phyloP scores from a whole-genome alignment of 2,329 filamentous ascomycete species.

The Phaeoacremonium minimum region DNA sequence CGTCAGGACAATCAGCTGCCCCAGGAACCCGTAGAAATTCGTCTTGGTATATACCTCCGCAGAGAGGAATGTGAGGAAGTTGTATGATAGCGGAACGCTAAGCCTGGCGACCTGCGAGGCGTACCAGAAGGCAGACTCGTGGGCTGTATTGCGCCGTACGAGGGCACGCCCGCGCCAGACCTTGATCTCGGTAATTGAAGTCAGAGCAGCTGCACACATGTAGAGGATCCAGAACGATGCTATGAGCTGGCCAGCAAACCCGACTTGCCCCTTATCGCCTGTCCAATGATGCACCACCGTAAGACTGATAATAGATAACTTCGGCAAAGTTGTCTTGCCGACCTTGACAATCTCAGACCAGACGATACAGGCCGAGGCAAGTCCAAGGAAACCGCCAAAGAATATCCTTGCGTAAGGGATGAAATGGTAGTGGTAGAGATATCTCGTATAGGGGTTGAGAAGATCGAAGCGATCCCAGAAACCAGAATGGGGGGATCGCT shows the following conservation, averaged over 20 bases:
- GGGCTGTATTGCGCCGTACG: constrained; percentile 84
- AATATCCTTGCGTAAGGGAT: constrained; percentile 64
- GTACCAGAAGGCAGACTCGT: constrained; percentile 95
- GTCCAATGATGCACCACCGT: constrained; percentile 73
- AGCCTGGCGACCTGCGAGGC: constrained; percentile 87
- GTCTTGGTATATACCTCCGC: constrained; percentile 69
- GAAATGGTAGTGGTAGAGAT: constrained; percentile 69
- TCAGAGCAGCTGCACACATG: constrained; percentile 88
- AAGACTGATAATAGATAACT: constrained; percentile 65
- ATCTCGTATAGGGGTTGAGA: constrained; percentile 77
- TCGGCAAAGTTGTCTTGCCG: constrained; percentile 52
- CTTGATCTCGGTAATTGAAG: constrained; percentile 85
- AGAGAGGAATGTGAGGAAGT: constrained; percentile 89
- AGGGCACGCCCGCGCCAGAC: constrained; percentile 96
- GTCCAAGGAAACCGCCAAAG: constrained; percentile 62
- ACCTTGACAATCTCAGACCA: constrained; percentile 93
- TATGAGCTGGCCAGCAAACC: constrained; percentile 80
- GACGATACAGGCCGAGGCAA: constrained; percentile 78
- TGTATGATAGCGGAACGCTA: constrained; percentile 89
- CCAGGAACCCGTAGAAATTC: constrained; percentile 83
- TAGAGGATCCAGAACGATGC: constrained; percentile 89
- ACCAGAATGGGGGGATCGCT: constrained; percentile 49
- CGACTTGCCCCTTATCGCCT: constrained; percentile 68
- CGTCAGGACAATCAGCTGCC: constrained; percentile 77
- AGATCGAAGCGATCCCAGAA: constrained; percentile 52